Conservation (phyloP, 805 yeast genomes). For the Lipomyces mesembrius region DNA sequence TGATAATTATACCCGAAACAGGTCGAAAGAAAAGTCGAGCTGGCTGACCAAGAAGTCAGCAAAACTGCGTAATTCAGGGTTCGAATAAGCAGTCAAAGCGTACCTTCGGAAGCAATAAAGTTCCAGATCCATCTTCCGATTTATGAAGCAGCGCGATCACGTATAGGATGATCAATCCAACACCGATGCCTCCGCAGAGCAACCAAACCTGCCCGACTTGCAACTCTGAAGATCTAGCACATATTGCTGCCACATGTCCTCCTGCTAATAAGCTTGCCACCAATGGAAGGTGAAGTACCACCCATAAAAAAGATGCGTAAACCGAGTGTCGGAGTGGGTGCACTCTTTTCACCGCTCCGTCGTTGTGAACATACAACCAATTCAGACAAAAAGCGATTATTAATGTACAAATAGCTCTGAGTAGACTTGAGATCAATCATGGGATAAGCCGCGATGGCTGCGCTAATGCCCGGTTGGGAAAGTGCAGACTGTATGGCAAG, state of each 20-base stretch:
- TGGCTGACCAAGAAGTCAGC: neutral
- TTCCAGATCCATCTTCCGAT: slow-evolving; percentile 37
- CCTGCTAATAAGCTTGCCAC: slow-evolving; percentile 58
- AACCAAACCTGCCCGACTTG: slow-evolving; percentile 37
- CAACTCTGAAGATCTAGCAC: neutral
- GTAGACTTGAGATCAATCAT: too few relatives aligned
- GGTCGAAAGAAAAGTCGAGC: slow-evolving; percentile 7
- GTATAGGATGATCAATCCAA: slow-evolving; percentile 50
- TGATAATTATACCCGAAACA: slow-evolving; percentile 4
- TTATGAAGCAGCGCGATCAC: slow-evolving; percentile 53
- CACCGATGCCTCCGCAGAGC: slow-evolving; percentile 57
- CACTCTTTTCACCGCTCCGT: slow-evolving; percentile 53
- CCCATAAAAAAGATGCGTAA: slow-evolving; percentile 53
- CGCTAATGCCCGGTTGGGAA: too few relatives aligned
- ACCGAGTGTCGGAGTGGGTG: slow-evolving; percentile 61
- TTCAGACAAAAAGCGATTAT: slow-evolving; percentile 55
- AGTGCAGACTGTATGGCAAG: too few relatives aligned
- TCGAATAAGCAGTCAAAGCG: neutral
- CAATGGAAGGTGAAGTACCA: slow-evolving; percentile 56
- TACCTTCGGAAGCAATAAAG: slow-evolving; percentile 9
- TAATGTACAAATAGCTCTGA: slow-evolving; percentile 56
- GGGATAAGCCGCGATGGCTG: too few relatives aligned
- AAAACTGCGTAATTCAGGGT: too few relatives aligned
- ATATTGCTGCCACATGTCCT: slow-evolving; percentile 40
- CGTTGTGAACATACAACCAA: slow-evolving; percentile 62